These are phyloP conservation scores for Phylloporus rhodoxanthus DNA, from an alignment of 768 basidiomycete species.

Conservation along the genomic window DNA sequence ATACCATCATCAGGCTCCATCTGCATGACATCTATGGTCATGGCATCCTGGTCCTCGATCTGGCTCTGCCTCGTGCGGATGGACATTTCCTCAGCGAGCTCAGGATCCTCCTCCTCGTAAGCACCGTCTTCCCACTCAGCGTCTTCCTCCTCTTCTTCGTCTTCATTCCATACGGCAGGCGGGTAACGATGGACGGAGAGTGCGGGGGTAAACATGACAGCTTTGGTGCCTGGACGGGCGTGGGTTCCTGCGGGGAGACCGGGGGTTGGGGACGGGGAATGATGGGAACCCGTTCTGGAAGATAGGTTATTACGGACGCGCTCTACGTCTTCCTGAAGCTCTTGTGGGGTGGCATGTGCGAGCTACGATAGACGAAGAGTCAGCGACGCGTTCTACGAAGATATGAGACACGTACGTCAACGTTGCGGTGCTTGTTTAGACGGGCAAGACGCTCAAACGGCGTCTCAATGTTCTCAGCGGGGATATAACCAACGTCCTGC, in stretches of 20 bases:
- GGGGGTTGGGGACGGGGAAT: conserved; percentile 43
- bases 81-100: conserved; percentile 53
- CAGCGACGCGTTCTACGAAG: neutral
- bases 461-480: conserved; percentile 98
- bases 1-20: conserved; percentile 81
- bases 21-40: conserved; percentile 26
- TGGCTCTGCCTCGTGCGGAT: conserved; percentile 35
- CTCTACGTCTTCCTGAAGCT: conserved; percentile 54
- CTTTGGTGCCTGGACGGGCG: conserved; percentile 31
- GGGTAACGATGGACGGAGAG: conserved; percentile 70
- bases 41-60: conserved; percentile 26
- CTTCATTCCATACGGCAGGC: conserved; percentile 79
- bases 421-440: conserved; percentile 94
- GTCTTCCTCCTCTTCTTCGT: conserved; percentile 54
- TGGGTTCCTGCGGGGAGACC: conserved; percentile 30
- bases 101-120: conserved; percentile 65
- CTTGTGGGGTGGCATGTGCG: conserved; percentile 37
- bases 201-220: conserved; percentile 68
- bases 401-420: conserved; percentile 62
- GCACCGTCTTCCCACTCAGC: conserved; percentile 57
- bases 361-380: conserved; percentile 16
- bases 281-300: conserved; percentile 44
- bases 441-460: conserved; percentile 94
- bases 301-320: conserved; percentile 48
- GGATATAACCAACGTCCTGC: conserved; percentile 97